phyloP scores from a whole-genome alignment of 1,139 yeast genomes.

The Hansenula lynferdii region DNA sequence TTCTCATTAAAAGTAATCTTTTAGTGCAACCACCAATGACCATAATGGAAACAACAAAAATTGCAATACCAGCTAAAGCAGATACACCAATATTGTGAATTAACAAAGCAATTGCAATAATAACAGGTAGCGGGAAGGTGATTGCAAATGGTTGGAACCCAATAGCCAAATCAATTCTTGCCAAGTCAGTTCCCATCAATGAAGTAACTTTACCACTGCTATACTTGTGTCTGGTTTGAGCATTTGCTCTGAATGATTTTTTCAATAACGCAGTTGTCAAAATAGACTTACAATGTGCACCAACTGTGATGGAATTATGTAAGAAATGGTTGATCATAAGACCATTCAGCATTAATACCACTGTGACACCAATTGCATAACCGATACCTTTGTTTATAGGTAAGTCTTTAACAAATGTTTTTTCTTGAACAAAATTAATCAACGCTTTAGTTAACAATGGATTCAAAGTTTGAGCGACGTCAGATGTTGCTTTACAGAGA shows the following conservation, averaged over 20 bases:
- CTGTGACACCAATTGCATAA: constrained; percentile 51
- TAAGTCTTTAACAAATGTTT: constrained; percentile 26
- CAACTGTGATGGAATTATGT: constrained; percentile 55
- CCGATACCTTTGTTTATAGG: constrained; percentile 51
- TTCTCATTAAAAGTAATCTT: constrained; percentile 38
- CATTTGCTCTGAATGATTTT: constrained; percentile 59
- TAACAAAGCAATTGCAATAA: constrained; percentile 57
- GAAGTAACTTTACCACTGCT: constrained; percentile 71
- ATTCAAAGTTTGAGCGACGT: constrained; percentile 45
- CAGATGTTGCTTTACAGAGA: constrained; percentile 39
- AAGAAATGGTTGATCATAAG: constrained; percentile 59
- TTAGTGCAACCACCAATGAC: constrained; percentile 31
- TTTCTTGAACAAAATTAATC: constrained; percentile 41
- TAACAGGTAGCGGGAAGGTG: constrained; percentile 58
- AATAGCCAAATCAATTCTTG: constrained; percentile 73
- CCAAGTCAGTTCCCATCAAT: constrained; percentile 71
- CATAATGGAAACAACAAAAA: constrained; percentile 34
- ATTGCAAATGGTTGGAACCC: constrained; percentile 65
- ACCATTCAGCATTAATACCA: constrained; percentile 42
- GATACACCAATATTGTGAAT: constrained; percentile 69
- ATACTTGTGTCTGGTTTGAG: constrained; percentile 53
- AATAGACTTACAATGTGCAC: constrained; percentile 64
- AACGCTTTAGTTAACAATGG: constrained; percentile 50
- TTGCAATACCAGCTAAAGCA: constrained; percentile 63
- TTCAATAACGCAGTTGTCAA: constrained; percentile 61